Base-by-base conservation (phyloP, 2,329 filamentous ascomycete genomes). In the Fusarium zealandicum region DNA sequence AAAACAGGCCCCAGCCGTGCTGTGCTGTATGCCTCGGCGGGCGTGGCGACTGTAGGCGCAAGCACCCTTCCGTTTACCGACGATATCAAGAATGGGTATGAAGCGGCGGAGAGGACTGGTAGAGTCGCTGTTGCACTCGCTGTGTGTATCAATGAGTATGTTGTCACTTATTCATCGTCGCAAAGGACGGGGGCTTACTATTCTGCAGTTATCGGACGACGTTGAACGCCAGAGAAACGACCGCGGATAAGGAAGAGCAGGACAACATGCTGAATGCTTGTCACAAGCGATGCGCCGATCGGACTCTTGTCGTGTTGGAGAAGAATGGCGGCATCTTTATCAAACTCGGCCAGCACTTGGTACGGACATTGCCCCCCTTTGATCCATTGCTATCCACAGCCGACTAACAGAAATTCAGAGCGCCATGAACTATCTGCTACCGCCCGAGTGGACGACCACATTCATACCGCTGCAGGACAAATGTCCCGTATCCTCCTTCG, bases 271-370 rank as follows among this genome's bases (percentile, higher is more conserved):
- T 99, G 45, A 89, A 86, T 64, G 87, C 87, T 59, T 98, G 95
- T 70, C 95, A 99, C 75, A 89, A 96, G 72, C 85, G 95, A 73
- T 99, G 95, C 76, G 95, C 95, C 25, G 84, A 92, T 67, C 86
- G 95, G 57, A 97, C 95, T 1, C 78, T 98, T 35, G 83, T 82
- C 51, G 93, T 96, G 2, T 78, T 98, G 61, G 95, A 99, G 80
- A 92, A 90, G 80, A 98, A 97, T 73, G 95, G 96, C 20, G 96
- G 93, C 22, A 96, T 99, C 60, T 99, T 98, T 68, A 98, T 99
- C 73, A 99, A 99, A 76, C 79, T 99, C 32, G 95, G 95, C 7
- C 95, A 99, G 69, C 95, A 99, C 75, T 75, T 99, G 75, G 86
- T 88, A 79, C 35, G 75, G 42, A 30, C 20, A 17, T 27, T 8